Percentiles rank a stretch among this genome's conserved stretches.
Conservation (phyloP, 2,329 filamentous ascomycete species). For the Periglandula ipomoeae region DNA sequence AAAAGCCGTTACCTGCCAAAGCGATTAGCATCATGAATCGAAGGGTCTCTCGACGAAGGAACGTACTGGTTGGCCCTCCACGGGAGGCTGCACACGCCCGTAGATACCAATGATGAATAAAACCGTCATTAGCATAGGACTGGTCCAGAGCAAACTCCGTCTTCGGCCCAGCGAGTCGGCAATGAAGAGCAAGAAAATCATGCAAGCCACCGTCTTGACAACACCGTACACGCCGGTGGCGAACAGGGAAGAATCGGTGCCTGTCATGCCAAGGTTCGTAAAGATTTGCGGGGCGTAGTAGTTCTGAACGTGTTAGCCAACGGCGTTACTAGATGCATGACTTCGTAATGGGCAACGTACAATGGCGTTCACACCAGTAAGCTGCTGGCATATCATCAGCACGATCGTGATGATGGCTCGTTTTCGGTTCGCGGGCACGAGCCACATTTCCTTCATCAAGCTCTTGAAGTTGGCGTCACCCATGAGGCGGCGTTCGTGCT, state of each 20-base stretch:
- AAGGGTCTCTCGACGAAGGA: background rate
- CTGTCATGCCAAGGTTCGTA: conserved; percentile 49
- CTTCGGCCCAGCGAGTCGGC: conserved; percentile 62
- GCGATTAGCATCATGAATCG: background rate
- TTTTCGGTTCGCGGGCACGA: conserved; percentile 51
- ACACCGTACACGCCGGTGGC: conserved; percentile 67
- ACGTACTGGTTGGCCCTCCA: conserved; percentile 35
- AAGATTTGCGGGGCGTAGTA: conserved; percentile 67
- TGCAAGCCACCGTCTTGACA: conserved; percentile 57
- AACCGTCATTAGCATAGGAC: conserved; percentile 48
- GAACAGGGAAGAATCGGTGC: conserved; percentile 51
- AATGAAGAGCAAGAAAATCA: conserved; percentile 55
- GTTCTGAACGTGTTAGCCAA: conserved; percentile 27
- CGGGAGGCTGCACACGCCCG: conserved; percentile 51
- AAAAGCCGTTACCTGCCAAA: conserved; percentile 44
- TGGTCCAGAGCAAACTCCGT: conserved; percentile 52
- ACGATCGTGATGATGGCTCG: conserved; percentile 53
- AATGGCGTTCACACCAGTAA: conserved; percentile 52
- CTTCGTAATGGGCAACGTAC: conserved; percentile 21
- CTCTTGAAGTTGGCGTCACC: conserved; percentile 45
- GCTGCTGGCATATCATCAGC: conserved; percentile 60
- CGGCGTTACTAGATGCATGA: background rate
- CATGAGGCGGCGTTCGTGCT: conserved; percentile 49
- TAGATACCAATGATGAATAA: conserved; percentile 69
- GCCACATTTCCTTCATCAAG: conserved; percentile 55